Percentiles rank a stretch among this genome's conserved stretches.
Evolutionary conservation across 2,329 filamentous ascomycete species (phyloP).

Genomic region (Cytospora leucostoma): DNA sequence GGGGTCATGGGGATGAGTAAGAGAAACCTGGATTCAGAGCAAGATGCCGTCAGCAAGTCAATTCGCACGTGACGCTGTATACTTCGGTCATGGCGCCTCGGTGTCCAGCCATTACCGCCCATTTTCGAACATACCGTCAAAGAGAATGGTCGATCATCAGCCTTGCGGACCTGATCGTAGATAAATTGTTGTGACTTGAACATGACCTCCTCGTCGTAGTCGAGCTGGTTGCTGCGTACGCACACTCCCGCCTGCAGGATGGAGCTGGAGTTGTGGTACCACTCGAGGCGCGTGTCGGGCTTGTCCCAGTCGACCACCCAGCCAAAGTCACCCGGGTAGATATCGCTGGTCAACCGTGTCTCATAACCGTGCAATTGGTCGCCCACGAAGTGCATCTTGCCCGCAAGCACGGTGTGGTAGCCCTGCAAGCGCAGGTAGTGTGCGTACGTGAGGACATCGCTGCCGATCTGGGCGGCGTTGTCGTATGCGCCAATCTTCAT

Average conservation of each 20-base stretch:
- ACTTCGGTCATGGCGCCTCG: background rate
- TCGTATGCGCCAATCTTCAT: conserved; percentile 92
- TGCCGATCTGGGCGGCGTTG: conserved; percentile 82
- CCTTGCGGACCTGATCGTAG: conserved; percentile 86
- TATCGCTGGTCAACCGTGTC: conserved; percentile 88
- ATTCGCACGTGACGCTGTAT: conserved; percentile 21
- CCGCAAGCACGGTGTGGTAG: conserved; percentile 87
- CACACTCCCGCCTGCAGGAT: conserved; percentile 88
- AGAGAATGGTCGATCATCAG: conserved; percentile 74
- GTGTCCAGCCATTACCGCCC: background rate
- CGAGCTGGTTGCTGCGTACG: conserved; percentile 89
- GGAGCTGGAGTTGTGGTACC: conserved; percentile 95
- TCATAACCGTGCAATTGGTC: conserved; percentile 95
- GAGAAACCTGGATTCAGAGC: conserved; percentile 61
- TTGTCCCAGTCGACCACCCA: conserved; percentile 97
- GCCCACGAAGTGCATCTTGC: conserved; percentile 97
- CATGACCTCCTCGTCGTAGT: conserved; percentile 96
- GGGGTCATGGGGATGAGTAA: conserved; percentile 92
- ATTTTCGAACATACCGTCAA: conserved; percentile 60
- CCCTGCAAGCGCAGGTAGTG: conserved; percentile 84
- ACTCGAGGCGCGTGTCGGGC: conserved; percentile 81
- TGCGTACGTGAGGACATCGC: conserved; percentile 86
- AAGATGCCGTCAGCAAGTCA: conserved; percentile 10
- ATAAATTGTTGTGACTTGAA: conserved; percentile 87
- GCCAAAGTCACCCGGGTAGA: conserved; percentile 91